A percentile compares a stretch with the other conserved stretches of the same genome.
Evolutionary conservation across 139 green algal genomes (phyloP).

Genomic region (Pleodorina starrii): DNA sequence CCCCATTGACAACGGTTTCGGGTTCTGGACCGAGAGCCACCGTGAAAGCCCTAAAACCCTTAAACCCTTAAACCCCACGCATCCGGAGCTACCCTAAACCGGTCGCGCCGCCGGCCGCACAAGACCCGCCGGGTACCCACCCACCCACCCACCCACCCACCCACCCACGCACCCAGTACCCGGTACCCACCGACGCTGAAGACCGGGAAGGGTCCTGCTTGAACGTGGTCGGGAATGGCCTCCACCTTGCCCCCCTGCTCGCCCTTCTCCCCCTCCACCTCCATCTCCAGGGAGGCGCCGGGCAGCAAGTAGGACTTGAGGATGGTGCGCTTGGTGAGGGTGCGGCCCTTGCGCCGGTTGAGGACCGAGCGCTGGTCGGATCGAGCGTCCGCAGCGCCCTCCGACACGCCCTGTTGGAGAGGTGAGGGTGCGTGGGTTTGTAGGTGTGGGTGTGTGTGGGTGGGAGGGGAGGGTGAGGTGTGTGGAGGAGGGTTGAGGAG

Average conservation of each 20-base stretch:
- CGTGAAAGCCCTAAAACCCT: no score
- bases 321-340: slow-evolving; percentile 88
- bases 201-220: slow-evolving; percentile 56
- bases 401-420: not conserved
- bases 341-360: slow-evolving; percentile 73
- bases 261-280: not conserved
- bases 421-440: not conserved
- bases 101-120: no score
- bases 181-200: slow-evolving; percentile 50
- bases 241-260: not conserved
- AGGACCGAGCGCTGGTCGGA: slow-evolving; percentile 78
- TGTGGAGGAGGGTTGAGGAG: no score
- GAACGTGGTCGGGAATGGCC: slow-evolving; percentile 10
- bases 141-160: no score
- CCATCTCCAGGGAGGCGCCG: not conserved
- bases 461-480: no score
- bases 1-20: no score
- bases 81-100: no score
- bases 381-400: not conserved
- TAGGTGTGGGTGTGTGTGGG: no score
- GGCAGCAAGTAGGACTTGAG: slow-evolving; percentile 84
- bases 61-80: no score
- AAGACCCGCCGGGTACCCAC: no score
- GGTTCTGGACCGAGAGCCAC: no score
- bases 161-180: not conserved